A percentile compares a stretch with the other conserved stretches of the same genome.
These are phyloP conservation scores for Stygiomarasmius scandens DNA, from an alignment of 1,284 basidiomycete species.

Conservation along the genomic window DNA sequence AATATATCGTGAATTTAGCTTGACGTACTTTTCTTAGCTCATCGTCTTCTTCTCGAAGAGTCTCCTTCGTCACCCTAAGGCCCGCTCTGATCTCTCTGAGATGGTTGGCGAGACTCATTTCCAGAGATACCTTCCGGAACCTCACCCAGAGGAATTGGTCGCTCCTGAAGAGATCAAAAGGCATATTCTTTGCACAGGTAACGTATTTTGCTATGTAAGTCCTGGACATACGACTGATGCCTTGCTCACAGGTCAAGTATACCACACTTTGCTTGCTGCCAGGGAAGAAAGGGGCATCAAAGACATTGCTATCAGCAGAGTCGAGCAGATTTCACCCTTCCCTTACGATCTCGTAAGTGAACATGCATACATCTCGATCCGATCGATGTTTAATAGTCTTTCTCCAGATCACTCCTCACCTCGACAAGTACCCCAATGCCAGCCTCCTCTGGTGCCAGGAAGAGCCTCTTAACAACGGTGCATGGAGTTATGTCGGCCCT, in stretches of 20 bases:
- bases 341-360: conserved; percentile 85
- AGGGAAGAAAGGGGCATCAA: conserved; percentile 89
- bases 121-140: conserved; percentile 91
- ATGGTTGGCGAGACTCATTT: conserved; percentile 90
- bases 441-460: conserved; percentile 92
- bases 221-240: not conserved
- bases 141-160: conserved; percentile 72
- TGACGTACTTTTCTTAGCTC: conserved; percentile 46
- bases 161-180: conserved; percentile 86
- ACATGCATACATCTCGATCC: not conserved
- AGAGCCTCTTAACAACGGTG: conserved; percentile 92
- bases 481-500: conserved; percentile 92
- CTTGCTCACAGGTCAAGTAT: conserved; percentile 82
- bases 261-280: conserved; percentile 87
- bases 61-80: conserved; percentile 90
- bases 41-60: conserved; percentile 97
- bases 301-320: conserved; percentile 90
- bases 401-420: conserved; percentile 75
- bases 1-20: conserved; percentile 5
- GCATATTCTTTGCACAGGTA: conserved; percentile 89
- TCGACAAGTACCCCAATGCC: conserved; percentile 96
- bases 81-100: conserved; percentile 85
- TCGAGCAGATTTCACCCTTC: conserved; percentile 96
- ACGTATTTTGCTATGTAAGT: conserved; percentile 9
- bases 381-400: conserved; percentile 12